Conservation (phyloP, 176 grass and related monocot genomes). For the Juncus effusus region DNA sequence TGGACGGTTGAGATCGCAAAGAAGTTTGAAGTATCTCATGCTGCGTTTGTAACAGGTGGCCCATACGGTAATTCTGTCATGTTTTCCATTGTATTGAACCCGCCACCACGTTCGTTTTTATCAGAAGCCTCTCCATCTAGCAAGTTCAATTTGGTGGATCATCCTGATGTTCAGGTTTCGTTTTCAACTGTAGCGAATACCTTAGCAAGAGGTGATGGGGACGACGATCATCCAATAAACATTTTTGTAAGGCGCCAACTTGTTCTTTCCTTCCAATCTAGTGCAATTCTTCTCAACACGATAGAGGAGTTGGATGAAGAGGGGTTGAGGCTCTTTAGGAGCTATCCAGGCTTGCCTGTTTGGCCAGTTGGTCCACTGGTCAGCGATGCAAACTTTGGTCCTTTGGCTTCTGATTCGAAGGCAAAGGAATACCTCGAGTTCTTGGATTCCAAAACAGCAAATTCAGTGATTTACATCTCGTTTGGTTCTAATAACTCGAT, state of each 20-base stretch:
- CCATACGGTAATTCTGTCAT: constrained; percentile 28
- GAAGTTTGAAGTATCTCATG: constrained; percentile 32
- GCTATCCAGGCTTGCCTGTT: constrained; percentile 22
- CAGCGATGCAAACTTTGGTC: neutral
- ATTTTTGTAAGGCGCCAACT: constrained; percentile 10
- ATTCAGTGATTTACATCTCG: constrained; percentile 41
- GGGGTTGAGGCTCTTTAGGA: constrained; percentile 29
- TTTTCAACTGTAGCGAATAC: constrained; percentile 5
- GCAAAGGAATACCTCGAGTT: constrained; percentile 22
- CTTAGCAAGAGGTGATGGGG: neutral
- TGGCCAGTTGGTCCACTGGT: constrained; percentile 29
- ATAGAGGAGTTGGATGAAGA: constrained; percentile 32
- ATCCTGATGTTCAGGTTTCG: constrained; percentile 28
- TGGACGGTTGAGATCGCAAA: constrained; percentile 38
- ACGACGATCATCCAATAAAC: neutral
- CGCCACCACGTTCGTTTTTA: constrained; percentile 17
- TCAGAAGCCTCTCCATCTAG: constrained; percentile 2
- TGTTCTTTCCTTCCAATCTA: constrained; percentile 12
- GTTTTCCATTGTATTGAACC: constrained; percentile 21
- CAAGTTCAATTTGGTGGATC: constrained; percentile 21
- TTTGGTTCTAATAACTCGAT: constrained; percentile 45
- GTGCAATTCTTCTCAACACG: constrained; percentile 34
- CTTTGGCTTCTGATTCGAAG: neutral
- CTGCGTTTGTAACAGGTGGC: constrained; percentile 31
- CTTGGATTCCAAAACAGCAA: constrained; percentile 31